phyloP scores from a whole-genome alignment of 306 rosid species.

The Benincasa hispida region DNA sequence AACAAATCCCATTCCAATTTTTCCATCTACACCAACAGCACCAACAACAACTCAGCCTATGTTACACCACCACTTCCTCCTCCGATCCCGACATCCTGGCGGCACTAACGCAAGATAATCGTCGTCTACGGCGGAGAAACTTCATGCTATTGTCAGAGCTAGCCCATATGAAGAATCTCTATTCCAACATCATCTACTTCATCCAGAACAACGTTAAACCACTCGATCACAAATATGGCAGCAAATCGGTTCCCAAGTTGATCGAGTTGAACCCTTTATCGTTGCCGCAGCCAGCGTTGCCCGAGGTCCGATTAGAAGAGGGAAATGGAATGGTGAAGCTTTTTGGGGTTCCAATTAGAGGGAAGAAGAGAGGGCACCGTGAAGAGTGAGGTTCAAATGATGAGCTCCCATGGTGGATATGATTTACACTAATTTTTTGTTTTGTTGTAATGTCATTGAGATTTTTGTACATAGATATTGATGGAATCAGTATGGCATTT shows the following conservation, averaged over 20 bases:
- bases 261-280: background rate
- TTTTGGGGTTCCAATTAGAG: conserved; percentile 7
- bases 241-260: background rate
- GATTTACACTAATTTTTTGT: background rate
- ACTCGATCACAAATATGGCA: background rate
- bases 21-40: conserved; percentile 22
- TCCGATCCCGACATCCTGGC: conserved; percentile 25
- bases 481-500: background rate
- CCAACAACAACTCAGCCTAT: conserved; percentile 22
- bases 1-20: conserved; percentile 16
- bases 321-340: background rate
- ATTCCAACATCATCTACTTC: conserved; percentile 61
- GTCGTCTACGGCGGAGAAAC: conserved; percentile 53
- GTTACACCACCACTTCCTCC: background rate
- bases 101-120: conserved; percentile 56
- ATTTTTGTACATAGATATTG: background rate
- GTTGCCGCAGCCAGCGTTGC: background rate
- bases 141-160: conserved; percentile 62
- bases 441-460: background rate
- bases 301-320: background rate
- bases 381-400: background rate
- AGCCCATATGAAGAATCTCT: conserved; percentile 68
- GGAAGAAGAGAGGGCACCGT: background rate
- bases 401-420: background rate
- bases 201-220: conserved; percentile 69